Evolutionary conservation across 495 filamentous ascomycete genomes (phyloP).

Genomic region (Aspergillus ostianus): DNA sequence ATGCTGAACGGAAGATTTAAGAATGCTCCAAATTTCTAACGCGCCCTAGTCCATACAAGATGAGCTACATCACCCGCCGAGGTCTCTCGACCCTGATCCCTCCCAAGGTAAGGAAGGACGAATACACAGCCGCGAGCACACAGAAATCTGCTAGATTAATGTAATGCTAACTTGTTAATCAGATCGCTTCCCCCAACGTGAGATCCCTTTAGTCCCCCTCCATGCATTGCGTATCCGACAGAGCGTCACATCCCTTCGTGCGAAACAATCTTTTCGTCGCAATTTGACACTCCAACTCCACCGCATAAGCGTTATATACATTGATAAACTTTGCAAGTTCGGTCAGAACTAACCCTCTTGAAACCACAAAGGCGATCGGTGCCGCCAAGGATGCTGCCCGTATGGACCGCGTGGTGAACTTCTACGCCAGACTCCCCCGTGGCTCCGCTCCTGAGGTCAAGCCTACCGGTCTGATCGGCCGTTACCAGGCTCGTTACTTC

Average conservation of each 20-base stretch:
- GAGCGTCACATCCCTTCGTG: conserved; percentile 10
- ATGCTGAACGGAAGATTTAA: neutral
- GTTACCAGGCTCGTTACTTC: conserved; percentile 94
- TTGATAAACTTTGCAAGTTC: neutral
- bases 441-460: conserved; percentile 79
- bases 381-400: conserved; percentile 89
- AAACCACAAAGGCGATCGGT: conserved; percentile 68
- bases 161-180: conserved; percentile 30
- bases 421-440: conserved; percentile 96
- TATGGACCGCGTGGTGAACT: conserved; percentile 94
- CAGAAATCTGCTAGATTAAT: neutral
- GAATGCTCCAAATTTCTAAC: conserved; percentile 27
- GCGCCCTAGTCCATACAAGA: conserved; percentile 53
- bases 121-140: conserved; percentile 8
- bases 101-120: conserved; percentile 76
- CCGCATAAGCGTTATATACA: neutral
- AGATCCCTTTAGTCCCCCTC: conserved; percentile 41
- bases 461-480: conserved; percentile 72
- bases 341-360: conserved; percentile 22
- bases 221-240: neutral
- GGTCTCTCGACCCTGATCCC: conserved; percentile 97
- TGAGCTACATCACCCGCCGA: conserved; percentile 87
- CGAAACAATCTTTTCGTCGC: conserved; percentile 13
- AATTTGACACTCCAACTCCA: neutral
- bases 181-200: conserved; percentile 93